Percentiles rank a stretch among this genome's conserved stretches.
These are phyloP conservation scores for Pyrenophora seminiperda DNA, from an alignment of 2,329 filamentous ascomycete genomes.

Conservation along the genomic window DNA sequence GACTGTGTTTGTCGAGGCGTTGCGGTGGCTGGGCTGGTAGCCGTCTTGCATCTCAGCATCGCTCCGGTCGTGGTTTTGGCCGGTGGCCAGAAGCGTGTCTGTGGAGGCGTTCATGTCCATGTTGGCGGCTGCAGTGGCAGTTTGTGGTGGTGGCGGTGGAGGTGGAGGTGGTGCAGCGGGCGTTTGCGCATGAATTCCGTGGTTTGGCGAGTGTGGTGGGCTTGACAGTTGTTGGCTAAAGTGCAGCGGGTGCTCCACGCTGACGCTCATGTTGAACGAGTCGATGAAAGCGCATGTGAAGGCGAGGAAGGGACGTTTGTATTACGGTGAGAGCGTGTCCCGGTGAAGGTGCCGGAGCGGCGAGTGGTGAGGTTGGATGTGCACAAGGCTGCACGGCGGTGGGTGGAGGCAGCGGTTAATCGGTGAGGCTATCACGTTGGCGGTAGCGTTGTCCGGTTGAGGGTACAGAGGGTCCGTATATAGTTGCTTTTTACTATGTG, in stretches of 20 bases:
- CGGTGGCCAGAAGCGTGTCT: slow-evolving; percentile 37
- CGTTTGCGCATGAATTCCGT: slow-evolving; percentile 34
- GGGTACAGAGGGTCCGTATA: too few relatives aligned
- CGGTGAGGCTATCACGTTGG: slow-evolving; percentile 7
- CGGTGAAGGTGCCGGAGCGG: slow-evolving; percentile 9
- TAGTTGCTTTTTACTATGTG: neutral
- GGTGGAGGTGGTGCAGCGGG: slow-evolving; percentile 22
- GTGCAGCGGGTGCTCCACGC: slow-evolving; percentile 46
- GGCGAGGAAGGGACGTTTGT: slow-evolving; percentile 6
- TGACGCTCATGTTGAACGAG: slow-evolving; percentile 47
- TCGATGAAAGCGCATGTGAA: slow-evolving; percentile 19
- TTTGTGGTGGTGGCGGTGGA: slow-evolving; percentile 31
- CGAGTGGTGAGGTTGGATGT: slow-evolving; percentile 6
- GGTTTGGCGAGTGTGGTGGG: slow-evolving; percentile 39
- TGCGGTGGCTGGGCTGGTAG: slow-evolving; percentile 18
- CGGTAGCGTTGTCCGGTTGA: slow-evolving; percentile 3
- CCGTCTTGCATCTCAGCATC: slow-evolving; percentile 44
- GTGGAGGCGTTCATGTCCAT: slow-evolving; percentile 44
- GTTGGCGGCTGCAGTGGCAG: slow-evolving; percentile 24
- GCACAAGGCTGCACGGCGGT: slow-evolving; percentile 19
- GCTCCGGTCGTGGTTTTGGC: slow-evolving; percentile 47
- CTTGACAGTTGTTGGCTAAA: slow-evolving; percentile 45
- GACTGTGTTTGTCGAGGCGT: slow-evolving; percentile 22
- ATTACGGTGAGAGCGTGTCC: neutral
- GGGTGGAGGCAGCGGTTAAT: slow-evolving; percentile 12